Percentiles rank a stretch among this genome's conserved stretches.
phyloP scores from a whole-genome alignment of 305 asterid species.

The Fraxinus floribunda region DNA sequence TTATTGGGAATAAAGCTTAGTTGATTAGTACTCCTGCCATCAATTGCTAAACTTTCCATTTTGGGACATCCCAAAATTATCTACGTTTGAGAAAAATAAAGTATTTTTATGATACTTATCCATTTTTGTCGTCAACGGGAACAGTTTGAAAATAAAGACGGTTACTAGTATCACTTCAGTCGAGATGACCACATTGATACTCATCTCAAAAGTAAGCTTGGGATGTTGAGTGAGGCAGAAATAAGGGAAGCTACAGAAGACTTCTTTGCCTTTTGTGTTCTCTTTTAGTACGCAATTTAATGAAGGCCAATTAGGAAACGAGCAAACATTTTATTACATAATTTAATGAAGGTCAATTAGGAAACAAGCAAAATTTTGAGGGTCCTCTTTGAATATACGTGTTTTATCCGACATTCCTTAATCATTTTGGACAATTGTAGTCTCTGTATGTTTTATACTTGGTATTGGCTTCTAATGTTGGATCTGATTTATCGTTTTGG shows the following conservation, averaged over 20 bases:
- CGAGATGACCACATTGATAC: not conserved
- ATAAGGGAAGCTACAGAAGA: not conserved
- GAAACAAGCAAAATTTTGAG: not conserved
- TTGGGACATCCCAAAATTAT: not conserved
- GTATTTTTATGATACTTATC: not conserved
- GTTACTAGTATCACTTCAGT: not conserved
- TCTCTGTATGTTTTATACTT: not conserved
- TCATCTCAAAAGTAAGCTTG: not conserved
- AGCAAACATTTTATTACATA: not conserved
- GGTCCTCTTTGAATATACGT: not conserved
- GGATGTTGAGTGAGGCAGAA: not conserved
- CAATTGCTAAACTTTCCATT: not conserved
- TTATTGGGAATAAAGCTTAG: not conserved
- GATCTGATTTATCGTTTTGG: constrained; percentile 11
- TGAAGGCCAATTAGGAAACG: not conserved
- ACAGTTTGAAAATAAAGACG: not conserved
- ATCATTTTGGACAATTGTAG: not conserved
- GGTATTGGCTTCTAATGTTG: not conserved
- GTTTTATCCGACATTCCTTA: not conserved
- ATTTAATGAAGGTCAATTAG: not conserved
- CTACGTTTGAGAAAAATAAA: not conserved
- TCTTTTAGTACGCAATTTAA: not conserved
- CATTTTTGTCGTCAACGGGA: not conserved
- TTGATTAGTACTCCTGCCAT: not conserved
- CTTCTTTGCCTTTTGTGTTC: not conserved